These are phyloP conservation scores for Russula virescens DNA, from an alignment of 768 basidiomycete genomes.

Conservation along the genomic window DNA sequence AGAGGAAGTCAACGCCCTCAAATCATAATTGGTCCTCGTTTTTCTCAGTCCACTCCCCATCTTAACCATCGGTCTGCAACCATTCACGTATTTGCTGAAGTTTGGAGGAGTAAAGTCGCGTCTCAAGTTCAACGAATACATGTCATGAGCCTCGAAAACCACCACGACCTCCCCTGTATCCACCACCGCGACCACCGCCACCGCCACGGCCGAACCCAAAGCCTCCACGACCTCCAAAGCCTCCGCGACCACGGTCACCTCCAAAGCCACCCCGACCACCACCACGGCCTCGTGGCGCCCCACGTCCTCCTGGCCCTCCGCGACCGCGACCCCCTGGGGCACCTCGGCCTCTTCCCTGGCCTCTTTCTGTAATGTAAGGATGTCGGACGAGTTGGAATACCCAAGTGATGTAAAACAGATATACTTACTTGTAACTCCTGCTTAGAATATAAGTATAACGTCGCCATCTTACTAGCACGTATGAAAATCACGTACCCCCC, in stretches of 20 bases:
- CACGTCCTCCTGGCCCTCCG: conserved; percentile 30
- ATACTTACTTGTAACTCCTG: conserved; percentile 35
- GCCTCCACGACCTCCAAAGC: conserved; percentile 43
- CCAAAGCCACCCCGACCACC: conserved; percentile 42
- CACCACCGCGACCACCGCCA: conserved; percentile 37
- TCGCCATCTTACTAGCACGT: neutral
- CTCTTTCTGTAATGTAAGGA: conserved; percentile 36
- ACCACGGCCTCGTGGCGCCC: conserved; percentile 26
- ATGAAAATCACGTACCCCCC: conserved; percentile 44
- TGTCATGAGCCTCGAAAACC: conserved; percentile 47
- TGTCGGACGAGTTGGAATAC: conserved; percentile 27
- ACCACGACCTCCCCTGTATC: conserved; percentile 37
- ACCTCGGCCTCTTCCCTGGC: conserved; percentile 36
- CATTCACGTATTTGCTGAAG: neutral
- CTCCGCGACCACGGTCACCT: conserved; percentile 39
- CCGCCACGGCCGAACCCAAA: conserved; percentile 38
- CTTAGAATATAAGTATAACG: conserved; percentile 6
- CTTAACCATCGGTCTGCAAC: conserved; percentile 10
- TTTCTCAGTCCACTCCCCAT: neutral
- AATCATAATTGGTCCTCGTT: conserved; percentile 1
- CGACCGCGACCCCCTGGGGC: conserved; percentile 28
- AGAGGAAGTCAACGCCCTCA: conserved; percentile 15
- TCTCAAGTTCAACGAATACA: neutral
- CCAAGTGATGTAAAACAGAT: conserved; percentile 6
- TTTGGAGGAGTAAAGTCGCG: neutral